Evolutionary conservation across 192 early-diverging fungal genomes (phyloP), one percentile per base, ranked within the genome.

Genomic region (Kickxella alabastrina): DNA sequence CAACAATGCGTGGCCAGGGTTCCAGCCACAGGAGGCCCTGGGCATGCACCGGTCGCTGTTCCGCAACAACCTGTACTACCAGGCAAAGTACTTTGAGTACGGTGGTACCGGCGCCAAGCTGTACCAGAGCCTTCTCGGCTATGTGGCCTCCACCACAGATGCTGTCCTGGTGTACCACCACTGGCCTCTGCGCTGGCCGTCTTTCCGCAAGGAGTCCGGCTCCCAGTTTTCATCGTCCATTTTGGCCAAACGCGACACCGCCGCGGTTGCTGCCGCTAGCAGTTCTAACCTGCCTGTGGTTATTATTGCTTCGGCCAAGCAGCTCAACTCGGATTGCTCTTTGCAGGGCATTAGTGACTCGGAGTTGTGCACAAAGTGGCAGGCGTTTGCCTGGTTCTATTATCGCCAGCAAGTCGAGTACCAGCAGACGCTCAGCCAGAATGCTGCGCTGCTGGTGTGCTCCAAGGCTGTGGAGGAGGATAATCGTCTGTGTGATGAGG

Each of bases 11-110:
- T 79, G 71, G 71, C 44, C 59, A 1, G 71, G 67, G 8, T 79
- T 75, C 50, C 45, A 70, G 52, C 77, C 77, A 2, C 23, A 57
- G 13, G 36, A 31, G 5, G 36, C 54, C 10, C 67, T 75, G 24
- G 52, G 52, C 32, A 68, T 62, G 62, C 77, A 79, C 37, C 52
- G 54, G 3, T 66, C 77, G 21, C 49, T 66, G 52, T 69, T 75
- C 57, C 56, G 71, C 12, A 74, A 74, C 62, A 79, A 79, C 47
- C 22, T 51, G 18, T 65, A 79, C 47, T 79, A 74, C 55, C 77
- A 79, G 60, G 77, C 71, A 4, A 55, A 58, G 28, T 79, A 79
- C 37, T 79, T 79, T 59, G 77, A 79, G 41, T 79, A 70, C 18
- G 77, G 66, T 38, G 77, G 77, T n/a, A 63, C 71, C 0, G 71